Evolutionary conservation across 495 filamentous ascomycete species (phyloP), one percentile per base, ranked within the genome.

Genomic region (Lasiosphaeria ovina): DNA sequence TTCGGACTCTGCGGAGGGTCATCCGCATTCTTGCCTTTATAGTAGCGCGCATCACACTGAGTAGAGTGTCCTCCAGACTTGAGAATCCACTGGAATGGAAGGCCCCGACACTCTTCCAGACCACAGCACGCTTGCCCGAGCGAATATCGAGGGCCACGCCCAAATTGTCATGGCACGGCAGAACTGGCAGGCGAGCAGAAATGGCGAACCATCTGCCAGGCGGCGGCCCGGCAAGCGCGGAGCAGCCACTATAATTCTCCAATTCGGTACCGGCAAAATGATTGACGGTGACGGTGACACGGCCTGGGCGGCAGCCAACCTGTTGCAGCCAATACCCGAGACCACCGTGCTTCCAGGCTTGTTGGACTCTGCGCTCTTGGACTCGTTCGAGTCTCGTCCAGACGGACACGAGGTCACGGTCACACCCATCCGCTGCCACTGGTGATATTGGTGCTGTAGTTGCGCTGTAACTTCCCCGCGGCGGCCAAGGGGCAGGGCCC

Each of bases 251-350:
- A 7, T 51, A 31, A 14, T 47, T 47, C 44, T 50, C 32, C 44
- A 24, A 42, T 32, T 64, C 62, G 66, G 62, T 69, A 63, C 57
- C 64, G 64, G 60, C 57, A 60, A 53, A 64, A 62, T 60, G 54
- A 67, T 59, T 62, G 58, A 59, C 62, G 48, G 56, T 58, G 42
- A 51, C 61, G 54, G 56, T 58, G 42, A 51, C 61, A 57, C 61
- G 58, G 66, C 58, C 54, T 52, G 45, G 52, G 10, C 42, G 33
- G 35, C 14, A 63, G 32, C 14, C 51, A 34, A 36, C 16, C 4
- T 36, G 7, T 4, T 8, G 32, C 49, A 55, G 55, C 40, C 33
- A 64, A 60, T 53, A 60, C 31, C 52, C 57, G 53, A 60, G 54
- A 42, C 42, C 24, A 42, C 59, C 17, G 54, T 49, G 52, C 53